Base-by-base conservation (phyloP, 768 basidiomycete species). In the Psilocybe azurescens region DNA sequence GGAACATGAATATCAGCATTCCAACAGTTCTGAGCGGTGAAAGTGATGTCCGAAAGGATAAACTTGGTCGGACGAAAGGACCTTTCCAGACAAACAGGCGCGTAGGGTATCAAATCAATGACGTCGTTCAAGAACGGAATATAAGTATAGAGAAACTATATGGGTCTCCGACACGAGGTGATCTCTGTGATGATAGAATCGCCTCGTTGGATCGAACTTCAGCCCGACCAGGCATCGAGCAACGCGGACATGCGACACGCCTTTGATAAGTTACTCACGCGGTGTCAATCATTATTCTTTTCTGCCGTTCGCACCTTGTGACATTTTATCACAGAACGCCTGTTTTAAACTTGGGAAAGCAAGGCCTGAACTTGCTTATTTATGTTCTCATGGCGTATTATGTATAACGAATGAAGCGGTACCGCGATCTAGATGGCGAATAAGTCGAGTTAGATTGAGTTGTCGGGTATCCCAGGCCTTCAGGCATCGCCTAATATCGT, bases 141-240 rank as follows among this genome's bases (percentile, higher is more conserved):
- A 51, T 54, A 54, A 50, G 51, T 38, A 62, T 62, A 59, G 46
- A 50, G 36, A 9, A 46, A 24, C 10, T 36, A 55, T 48, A 24
- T 54, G 47, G 20, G 47, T 14, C 38, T 46, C 51, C 18, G 47
- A 39, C 51, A 33, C 16, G 44, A 50, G 36, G n/a, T 50, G 53
- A 55, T 50, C 47, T 53, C 50, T 55, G 8, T 53, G 41, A 44
- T 44, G 41, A 8, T 44, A 9, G 14, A 44, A 13, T 5, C 41
- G 41, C 41, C n/a, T 13, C 41, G 41, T 14, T 44, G 41, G 14
- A 44, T 44, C 11, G 14, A 44, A 44, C 8, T 13, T 44, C 1
- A 44, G 41, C 11, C n/a, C n/a, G n/a, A 14, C 11, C 41, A 13
- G 14, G 41, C 41, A 16, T 44, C 11, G 8, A 44, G 8, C 14